Percentiles rank a stretch among this genome's conserved stretches.
Conservation (phyloP, 257 asterid species). For the Coffea canephora region DNA sequence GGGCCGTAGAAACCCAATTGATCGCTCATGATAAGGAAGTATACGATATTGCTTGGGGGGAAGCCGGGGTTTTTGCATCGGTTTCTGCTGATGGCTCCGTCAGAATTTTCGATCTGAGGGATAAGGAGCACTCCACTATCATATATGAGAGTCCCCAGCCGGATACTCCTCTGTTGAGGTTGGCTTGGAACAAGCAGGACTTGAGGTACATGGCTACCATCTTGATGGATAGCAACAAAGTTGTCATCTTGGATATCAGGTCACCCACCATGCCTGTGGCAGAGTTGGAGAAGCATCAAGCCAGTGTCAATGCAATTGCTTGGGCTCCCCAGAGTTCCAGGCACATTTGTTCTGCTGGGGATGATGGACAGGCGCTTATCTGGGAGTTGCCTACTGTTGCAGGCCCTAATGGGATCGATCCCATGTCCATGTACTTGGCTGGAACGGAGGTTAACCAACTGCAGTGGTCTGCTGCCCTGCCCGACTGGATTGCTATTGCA, state of each 20-base stretch:
- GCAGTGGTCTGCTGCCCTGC: constrained; percentile 82
- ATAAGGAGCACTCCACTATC: constrained; percentile 89
- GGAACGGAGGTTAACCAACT: constrained; percentile 85
- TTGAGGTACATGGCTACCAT: constrained; percentile 91
- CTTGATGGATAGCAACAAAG: constrained; percentile 78
- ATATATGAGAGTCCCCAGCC: constrained; percentile 81
- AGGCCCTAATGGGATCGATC: constrained; percentile 91
- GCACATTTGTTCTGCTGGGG: constrained; percentile 90
- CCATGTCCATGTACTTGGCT: constrained; percentile 63
- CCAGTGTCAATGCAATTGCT: constrained; percentile 78
- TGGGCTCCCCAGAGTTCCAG: constrained; percentile 95
- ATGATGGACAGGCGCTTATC: constrained; percentile 80
- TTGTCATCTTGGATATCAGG: constrained; percentile 81
- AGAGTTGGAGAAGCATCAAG: constrained; percentile 80
- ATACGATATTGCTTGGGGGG: constrained; percentile 95
- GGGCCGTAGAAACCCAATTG: constrained; percentile 78
- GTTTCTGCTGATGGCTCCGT: constrained; percentile 92
- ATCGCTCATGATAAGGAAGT: constrained; percentile 94
- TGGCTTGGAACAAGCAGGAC: constrained; percentile 98
- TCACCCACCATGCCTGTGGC: constrained; percentile 86
- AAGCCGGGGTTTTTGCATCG: constrained; percentile 80
- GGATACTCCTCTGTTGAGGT: constrained; percentile 70
- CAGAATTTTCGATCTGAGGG: constrained; percentile 80
- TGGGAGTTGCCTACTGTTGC: constrained; percentile 94
- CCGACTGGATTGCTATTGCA: constrained; percentile 87